Conservation (phyloP, 2,329 filamentous ascomycete species). For the Zymoseptoria crescenta region DNA sequence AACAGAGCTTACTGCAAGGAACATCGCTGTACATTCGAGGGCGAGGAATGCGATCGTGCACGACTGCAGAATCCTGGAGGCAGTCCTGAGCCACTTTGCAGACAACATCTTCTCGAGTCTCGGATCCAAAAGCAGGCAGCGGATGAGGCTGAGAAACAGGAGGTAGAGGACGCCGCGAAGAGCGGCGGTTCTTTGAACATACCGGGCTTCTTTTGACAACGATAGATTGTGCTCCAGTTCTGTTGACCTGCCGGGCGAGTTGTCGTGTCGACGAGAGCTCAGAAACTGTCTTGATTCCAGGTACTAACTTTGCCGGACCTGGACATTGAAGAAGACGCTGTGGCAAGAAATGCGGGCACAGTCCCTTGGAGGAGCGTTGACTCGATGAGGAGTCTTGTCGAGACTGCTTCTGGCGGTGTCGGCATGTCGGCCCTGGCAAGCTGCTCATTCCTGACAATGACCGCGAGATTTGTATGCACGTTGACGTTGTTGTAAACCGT, state of each 20-base stretch:
- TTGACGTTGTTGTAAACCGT: no score
- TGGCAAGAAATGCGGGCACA: no score
- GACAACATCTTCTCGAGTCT: not conserved
- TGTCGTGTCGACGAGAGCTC: no score
- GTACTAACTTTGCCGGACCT: no score
- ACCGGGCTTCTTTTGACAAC: not conserved
- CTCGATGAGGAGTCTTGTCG: no score
- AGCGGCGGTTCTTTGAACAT: not conserved
- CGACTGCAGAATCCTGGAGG: not conserved
- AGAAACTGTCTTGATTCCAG: no score
- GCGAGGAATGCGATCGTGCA: not conserved
- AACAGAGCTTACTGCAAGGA: not conserved
- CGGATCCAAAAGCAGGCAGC: not conserved
- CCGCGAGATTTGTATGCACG: no score
- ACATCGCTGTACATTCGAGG: not conserved
- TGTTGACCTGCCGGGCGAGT: not conserved
- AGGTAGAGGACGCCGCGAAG: not conserved
- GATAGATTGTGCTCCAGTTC: not conserved
- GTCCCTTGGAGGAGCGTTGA: no score
- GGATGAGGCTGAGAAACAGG: not conserved
- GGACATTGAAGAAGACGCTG: no score
- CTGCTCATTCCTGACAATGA: no score
- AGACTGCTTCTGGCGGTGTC: no score
- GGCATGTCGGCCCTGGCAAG: no score
- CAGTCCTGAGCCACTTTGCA: not conserved